Conservation (phyloP, 1,284 basidiomycete genomes). For the Papiliotrema terrestris region DNA sequence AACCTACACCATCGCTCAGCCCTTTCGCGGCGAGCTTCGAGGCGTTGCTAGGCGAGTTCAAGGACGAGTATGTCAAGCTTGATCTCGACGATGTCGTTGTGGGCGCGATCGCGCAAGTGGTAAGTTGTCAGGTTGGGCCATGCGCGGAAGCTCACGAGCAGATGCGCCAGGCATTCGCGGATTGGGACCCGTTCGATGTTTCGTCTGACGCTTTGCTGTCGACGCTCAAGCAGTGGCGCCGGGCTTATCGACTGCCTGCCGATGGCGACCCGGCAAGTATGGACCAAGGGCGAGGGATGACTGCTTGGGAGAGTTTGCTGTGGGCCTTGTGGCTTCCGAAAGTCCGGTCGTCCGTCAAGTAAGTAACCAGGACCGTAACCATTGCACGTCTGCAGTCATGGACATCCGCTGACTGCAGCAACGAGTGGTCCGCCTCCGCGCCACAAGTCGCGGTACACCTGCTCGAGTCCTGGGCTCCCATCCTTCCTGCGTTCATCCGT, state of each 20-base stretch:
- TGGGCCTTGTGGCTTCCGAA: constrained; percentile 95
- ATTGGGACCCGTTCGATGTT: constrained; percentile 42
- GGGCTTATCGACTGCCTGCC: constrained; percentile 26
- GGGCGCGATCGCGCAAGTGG: constrained; percentile 76
- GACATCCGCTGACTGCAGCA: constrained; percentile 50
- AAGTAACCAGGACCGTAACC: constrained; percentile 24
- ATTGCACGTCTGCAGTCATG: not conserved
- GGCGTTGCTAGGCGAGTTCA: constrained; percentile 65
- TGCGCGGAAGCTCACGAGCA: constrained; percentile 13
- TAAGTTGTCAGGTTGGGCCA: constrained; percentile 41
- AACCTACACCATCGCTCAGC: constrained; percentile 62
- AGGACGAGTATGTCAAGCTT: constrained; percentile 73
- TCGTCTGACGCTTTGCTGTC: constrained; percentile 34
- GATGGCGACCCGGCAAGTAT: not conserved
- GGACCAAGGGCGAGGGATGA: constrained; percentile 60
- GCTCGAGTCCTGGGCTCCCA: constrained; percentile 80
- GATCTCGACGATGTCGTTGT: constrained; percentile 87
- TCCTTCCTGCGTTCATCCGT: constrained; percentile 83
- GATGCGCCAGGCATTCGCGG: constrained; percentile 24
- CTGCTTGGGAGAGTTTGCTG: constrained; percentile 86
- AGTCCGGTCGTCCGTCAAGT: constrained; percentile 83
- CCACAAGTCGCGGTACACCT: constrained; percentile 74
- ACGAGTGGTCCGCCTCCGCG: constrained; percentile 78
- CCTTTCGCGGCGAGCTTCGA: constrained; percentile 68
- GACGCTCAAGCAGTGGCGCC: constrained; percentile 45